Conservation (phyloP, 2,329 filamentous ascomycete genomes). For the Aspergillus sp. region DNA sequence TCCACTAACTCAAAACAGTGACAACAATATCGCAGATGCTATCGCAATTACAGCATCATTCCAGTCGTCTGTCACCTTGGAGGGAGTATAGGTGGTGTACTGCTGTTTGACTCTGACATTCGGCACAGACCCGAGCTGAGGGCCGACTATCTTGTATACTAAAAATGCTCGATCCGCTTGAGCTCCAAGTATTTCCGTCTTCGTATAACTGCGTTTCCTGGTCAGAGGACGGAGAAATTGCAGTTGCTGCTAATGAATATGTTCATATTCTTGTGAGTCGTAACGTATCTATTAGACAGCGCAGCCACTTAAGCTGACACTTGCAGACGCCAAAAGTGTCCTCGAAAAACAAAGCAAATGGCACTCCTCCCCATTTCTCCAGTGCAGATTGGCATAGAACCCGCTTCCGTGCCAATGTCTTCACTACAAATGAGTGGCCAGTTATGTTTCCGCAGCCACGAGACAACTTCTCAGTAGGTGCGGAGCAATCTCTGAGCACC, state of each 20-base stretch:
- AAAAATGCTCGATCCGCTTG: slow-evolving; percentile 29
- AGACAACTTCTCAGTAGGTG: slow-evolving; percentile 55
- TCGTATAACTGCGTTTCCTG: slow-evolving; percentile 56
- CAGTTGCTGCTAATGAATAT: slow-evolving; percentile 56
- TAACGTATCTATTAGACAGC: not conserved
- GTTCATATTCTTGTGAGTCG: slow-evolving; percentile 52
- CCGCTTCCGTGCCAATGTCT: slow-evolving; percentile 52
- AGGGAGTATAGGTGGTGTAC: not conserved
- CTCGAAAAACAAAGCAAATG: slow-evolving; percentile 18
- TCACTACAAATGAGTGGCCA: slow-evolving; percentile 52
- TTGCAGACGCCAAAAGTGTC: slow-evolving; percentile 29
- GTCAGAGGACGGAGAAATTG: slow-evolving; percentile 60
- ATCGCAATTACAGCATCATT: not conserved
- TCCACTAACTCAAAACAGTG: slow-evolving; percentile 5
- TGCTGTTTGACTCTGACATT: not conserved
- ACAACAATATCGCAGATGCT: not conserved
- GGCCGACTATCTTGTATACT: not conserved
- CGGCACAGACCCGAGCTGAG: not conserved
- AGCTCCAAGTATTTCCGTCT: slow-evolving; percentile 51
- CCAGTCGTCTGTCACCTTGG: not conserved
- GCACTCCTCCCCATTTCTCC: slow-evolving; percentile 24
- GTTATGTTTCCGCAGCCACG: slow-evolving; percentile 48
- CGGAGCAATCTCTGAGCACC: slow-evolving; percentile 56
- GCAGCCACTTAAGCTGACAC: slow-evolving; percentile 7
- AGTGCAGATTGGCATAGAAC: slow-evolving; percentile 36